Base-by-base conservation (phyloP, 768 basidiomycete genomes). In the Russula griseocarnosa region DNA sequence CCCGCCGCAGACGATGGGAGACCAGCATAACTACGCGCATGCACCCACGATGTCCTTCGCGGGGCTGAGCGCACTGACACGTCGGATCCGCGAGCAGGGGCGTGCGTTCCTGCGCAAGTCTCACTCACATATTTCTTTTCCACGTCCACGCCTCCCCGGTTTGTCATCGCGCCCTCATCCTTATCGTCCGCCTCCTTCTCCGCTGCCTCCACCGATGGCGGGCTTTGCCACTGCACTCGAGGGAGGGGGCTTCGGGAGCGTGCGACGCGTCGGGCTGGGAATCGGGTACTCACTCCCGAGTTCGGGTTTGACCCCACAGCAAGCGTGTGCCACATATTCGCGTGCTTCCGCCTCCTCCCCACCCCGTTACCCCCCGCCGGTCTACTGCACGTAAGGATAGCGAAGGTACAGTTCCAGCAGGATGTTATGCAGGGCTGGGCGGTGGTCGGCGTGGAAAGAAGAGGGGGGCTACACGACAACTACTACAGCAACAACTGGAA, bases 231-330 rank as follows among this genome's bases (percentile, higher is more conserved):
- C 20, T 9, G 49, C 57, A 5, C 34, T 26, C 11, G 66, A 58
- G 32, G 58, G 50, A 20, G 18, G 32, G 5, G 14, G 47, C 24
- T 55, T 67, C 20, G 58, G 63, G 13, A 52, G 68, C 26, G 66
- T 69, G 60, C 62, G 55, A 18, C 66, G 57, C 28, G 64, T 69
- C 24, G 68, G 68, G 26, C 44, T 61, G 24, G 68, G 68, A 36
- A 69, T 69, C 42, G 68, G 68, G 5, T 69, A 63, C 62, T 61
- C 66, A 26, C 66, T 67, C 28, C 60, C 63, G 54, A 42, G 20
- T 32, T 46, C 56, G 34, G 44, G 57, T 34, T 38, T 56, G 30
- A 55, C 53, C 24, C 34, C 50, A 38, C 57, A 44, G 49, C 55
- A 42, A 54, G 64, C 16, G 16, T 36, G 46, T 32, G 16, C 9